Evolutionary conservation across 768 basidiomycete genomes (phyloP).

Genomic region (Hericium rajendrae): DNA sequence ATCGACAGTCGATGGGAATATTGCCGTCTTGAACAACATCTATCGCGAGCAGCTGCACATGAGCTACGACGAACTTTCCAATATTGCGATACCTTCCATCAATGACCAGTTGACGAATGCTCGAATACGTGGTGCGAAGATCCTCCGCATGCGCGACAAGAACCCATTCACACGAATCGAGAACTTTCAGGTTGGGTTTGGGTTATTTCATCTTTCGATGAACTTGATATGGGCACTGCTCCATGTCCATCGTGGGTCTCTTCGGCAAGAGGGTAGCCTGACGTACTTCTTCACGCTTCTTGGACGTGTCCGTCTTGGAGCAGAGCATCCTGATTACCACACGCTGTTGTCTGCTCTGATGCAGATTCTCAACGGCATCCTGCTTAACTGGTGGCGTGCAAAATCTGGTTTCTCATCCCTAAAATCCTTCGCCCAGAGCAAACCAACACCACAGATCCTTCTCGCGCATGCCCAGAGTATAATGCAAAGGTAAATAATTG

Average conservation of each 20-base stretch:
- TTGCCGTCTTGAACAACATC: not conserved
- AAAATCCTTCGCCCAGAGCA: not conserved
- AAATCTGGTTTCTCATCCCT: not conserved
- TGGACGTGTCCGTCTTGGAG: not conserved
- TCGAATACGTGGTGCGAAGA: no score
- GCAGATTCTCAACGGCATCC: not conserved
- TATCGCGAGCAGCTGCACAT: not conserved
- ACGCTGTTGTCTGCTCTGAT: not conserved
- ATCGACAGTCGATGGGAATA: not conserved
- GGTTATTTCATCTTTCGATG: not conserved
- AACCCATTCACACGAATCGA: not conserved
- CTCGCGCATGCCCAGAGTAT: not conserved
- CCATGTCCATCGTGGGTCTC: not conserved
- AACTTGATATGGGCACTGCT: not conserved
- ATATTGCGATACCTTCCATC: not conserved
- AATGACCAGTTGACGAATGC: not conserved
- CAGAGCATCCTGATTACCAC: not conserved
- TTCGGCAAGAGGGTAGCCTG: not conserved
- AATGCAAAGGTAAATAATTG: no score
- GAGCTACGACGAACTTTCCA: not conserved
- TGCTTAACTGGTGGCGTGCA: not conserved
- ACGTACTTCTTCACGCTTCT: not conserved
- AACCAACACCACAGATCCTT: not conserved
- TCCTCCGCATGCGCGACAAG: no score
- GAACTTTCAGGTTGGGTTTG: not conserved